Percentiles rank a stretch among this genome's conserved stretches.
phyloP scores from a whole-genome alignment of 495 filamentous ascomycete genomes.

The Articulospora tetracladia region DNA sequence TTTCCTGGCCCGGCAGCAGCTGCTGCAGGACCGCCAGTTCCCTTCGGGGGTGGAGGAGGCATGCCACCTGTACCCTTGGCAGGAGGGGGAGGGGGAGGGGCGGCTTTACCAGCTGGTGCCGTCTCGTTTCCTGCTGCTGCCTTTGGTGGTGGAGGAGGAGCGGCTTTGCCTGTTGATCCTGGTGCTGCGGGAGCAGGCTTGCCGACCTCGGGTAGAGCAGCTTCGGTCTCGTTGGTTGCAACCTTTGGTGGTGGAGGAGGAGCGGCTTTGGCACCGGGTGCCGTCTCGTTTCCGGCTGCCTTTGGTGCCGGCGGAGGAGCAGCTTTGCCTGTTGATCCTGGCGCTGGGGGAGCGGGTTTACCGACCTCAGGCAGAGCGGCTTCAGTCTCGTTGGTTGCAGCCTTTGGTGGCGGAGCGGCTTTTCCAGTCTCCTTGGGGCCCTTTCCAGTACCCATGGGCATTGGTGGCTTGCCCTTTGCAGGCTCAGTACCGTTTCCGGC shows the following conservation, averaged over 20 bases:
- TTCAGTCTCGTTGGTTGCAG: neutral
- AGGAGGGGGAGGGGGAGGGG: neutral
- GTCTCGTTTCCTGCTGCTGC: neutral
- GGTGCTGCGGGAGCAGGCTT: neutral
- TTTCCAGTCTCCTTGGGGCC: no score
- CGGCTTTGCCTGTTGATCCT: neutral
- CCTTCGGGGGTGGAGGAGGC: neutral
- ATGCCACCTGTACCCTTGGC: no score
- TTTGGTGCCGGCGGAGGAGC: neutral
- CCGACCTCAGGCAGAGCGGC: neutral
- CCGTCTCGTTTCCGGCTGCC: neutral
- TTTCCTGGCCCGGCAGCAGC: neutral
- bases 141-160: conserved; percentile 1
- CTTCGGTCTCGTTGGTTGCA: neutral
- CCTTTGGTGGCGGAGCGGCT: neutral
- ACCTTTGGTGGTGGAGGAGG: neutral
- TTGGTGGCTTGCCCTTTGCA: neutral
- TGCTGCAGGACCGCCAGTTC: neutral
- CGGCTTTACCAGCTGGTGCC: neutral
- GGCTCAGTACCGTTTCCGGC: neutral
- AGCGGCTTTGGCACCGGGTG: neutral
- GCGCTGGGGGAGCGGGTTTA: neutral
- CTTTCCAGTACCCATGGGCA: neutral
- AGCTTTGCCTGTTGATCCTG: neutral
- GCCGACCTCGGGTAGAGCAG: neutral